These are phyloP conservation scores for Aspergillus hiratsukae DNA, from an alignment of 2,329 filamentous ascomycete species.

Conservation along the genomic window DNA sequence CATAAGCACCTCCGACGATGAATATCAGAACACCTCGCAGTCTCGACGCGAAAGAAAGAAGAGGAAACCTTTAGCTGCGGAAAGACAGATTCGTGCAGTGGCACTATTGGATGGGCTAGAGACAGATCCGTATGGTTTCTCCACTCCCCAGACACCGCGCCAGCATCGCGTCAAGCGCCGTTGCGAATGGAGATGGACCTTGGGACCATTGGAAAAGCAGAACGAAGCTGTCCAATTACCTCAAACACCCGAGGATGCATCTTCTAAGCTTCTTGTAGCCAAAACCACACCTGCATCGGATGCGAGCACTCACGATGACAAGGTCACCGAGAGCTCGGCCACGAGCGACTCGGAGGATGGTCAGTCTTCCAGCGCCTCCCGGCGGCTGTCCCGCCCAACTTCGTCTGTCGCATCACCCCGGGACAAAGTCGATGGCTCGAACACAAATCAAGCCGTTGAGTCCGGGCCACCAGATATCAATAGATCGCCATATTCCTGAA, in stretches of 20 bases:
- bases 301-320: background rate
- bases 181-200: conserved; percentile 55
- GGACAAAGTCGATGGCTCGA: conserved; percentile 1
- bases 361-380: conserved; percentile 4
- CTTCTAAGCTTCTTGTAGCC: background rate
- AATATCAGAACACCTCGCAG: conserved; percentile 5
- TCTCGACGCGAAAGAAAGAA: conserved; percentile 33
- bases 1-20: conserved; percentile 29
- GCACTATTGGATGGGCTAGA: conserved; percentile 40
- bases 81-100: conserved; percentile 38
- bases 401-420: conserved; percentile 5
- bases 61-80: conserved; percentile 26
- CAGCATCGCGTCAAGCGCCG: conserved; percentile 51
- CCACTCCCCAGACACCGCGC: conserved; percentile 50
- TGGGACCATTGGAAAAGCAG: conserved; percentile 40
- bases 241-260: conserved; percentile 2
- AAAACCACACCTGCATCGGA: background rate
- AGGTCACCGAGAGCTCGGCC: conserved; percentile 3
- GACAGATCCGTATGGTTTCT: conserved; percentile 42
- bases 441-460: conserved; percentile 4
- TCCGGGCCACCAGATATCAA: conserved; percentile 4
- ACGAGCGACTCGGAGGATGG: conserved; percentile 4
- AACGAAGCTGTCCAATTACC: conserved; percentile 5
- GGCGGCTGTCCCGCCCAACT: conserved; percentile 5
- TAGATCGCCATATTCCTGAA: conserved; percentile 3